Conservation (phyloP, 2,329 filamentous ascomycete genomes). For the Epichloe sp. region DNA sequence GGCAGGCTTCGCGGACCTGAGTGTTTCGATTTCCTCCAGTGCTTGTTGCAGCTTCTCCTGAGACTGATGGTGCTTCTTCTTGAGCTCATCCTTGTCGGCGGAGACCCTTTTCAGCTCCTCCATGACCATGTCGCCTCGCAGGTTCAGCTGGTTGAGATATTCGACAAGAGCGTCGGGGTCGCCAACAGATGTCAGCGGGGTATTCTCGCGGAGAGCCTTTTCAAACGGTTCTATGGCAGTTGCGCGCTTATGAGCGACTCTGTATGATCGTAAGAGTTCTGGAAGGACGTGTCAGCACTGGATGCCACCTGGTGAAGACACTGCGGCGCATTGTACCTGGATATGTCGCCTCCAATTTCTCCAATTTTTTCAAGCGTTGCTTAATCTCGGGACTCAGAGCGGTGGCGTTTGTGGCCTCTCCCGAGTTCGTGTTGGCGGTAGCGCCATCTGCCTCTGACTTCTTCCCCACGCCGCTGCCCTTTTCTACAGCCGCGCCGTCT, state of each 20-base stretch:
- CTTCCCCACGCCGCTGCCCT: constrained; percentile 10
- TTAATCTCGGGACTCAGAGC: constrained; percentile 65
- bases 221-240: constrained; percentile 89
- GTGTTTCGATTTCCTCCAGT: constrained; percentile 47
- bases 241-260: constrained; percentile 76
- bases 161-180: constrained; percentile 78
- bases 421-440: not conserved
- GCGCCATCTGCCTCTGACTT: constrained; percentile 6
- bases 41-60: constrained; percentile 50
- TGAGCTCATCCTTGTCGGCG: constrained; percentile 65
- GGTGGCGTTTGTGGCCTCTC: constrained; percentile 7
- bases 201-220: constrained; percentile 79
- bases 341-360: constrained; percentile 80
- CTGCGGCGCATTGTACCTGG: constrained; percentile 42
- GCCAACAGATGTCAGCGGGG: constrained; percentile 74
- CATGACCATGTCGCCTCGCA: constrained; percentile 86
- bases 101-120: constrained; percentile 84
- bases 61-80: constrained; percentile 59
- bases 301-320: not conserved
- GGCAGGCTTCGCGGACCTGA: constrained; percentile 22
- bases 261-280: constrained; percentile 86
- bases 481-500: constrained; percentile 9
- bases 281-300: not conserved
- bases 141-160: constrained; percentile 74
- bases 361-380: constrained; percentile 68